phyloP scores from a whole-genome alignment of 177 flowering plant species.

The Vitis hybrid region DNA sequence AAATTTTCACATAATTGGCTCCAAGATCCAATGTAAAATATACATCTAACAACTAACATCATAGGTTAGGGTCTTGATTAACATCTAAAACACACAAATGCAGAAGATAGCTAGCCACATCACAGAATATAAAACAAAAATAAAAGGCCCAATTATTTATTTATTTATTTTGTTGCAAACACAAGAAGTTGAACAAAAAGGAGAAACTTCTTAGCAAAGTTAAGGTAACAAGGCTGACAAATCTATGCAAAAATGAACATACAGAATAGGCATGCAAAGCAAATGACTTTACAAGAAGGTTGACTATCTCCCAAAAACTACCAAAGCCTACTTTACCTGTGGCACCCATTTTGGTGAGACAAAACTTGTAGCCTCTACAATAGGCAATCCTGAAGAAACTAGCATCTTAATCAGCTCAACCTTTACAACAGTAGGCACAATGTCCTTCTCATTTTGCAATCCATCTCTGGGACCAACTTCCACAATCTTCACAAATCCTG shows the following conservation, averaged over 20 bases:
- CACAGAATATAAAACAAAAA: neutral
- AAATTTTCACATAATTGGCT: no score
- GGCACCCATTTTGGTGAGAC: constrained; percentile 64
- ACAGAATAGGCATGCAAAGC: neutral
- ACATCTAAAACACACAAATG: neutral
- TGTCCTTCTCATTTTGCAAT: constrained; percentile 46
- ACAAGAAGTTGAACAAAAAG: neutral
- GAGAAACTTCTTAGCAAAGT: neutral
- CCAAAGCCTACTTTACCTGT: constrained; percentile 26
- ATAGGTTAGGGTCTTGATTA: neutral
- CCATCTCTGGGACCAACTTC: constrained; percentile 66
- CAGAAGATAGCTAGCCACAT: neutral
- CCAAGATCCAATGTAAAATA: no score
- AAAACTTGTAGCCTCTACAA: constrained; percentile 51
- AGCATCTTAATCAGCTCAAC: constrained; percentile 41
- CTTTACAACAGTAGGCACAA: constrained; percentile 38
- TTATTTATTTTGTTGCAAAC: neutral
- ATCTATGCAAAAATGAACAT: neutral
- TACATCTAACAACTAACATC: neutral
- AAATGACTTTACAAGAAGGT: neutral
- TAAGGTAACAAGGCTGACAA: neutral
- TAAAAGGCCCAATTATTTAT: neutral
- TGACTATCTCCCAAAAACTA: neutral
- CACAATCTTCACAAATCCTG: constrained; percentile 41
- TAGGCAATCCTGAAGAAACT: constrained; percentile 41